Evolutionary conservation across 495 filamentous ascomycete genomes (phyloP).

Genomic region (Physcia stellaris): DNA sequence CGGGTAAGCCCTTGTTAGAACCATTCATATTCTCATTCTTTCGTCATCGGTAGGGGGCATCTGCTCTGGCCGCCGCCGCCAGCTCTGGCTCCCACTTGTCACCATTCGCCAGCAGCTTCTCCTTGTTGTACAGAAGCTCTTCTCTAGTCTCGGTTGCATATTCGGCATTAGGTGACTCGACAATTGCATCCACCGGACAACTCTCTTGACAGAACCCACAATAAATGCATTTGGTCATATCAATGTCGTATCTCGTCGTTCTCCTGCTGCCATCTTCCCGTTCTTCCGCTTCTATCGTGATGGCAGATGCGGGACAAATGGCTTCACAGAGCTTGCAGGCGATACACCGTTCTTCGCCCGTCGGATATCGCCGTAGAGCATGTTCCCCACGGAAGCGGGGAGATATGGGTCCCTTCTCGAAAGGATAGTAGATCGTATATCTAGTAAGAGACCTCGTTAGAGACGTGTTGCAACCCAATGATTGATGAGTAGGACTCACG

Average conservation of each 20-base stretch:
- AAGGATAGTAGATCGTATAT: slow-evolving; percentile 97
- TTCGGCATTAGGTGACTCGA: slow-evolving; percentile 92
- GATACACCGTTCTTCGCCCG: slow-evolving; percentile 96
- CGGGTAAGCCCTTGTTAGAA: too few species aligned
- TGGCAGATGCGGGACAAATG: slow-evolving; percentile 90
- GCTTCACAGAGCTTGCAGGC: slow-evolving; percentile 99
- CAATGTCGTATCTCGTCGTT: slow-evolving; percentile 96
- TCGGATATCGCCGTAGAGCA: slow-evolving; percentile 86
- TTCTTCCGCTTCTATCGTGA: slow-evolving; percentile 98
- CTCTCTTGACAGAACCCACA: slow-evolving; percentile 99
- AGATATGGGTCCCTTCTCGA: slow-evolving; percentile 97
- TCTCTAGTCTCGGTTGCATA: slow-evolving; percentile 96
- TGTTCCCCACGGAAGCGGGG: slow-evolving; percentile 96
- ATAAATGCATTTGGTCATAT: slow-evolving; percentile 99
- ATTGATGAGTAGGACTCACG: slow-evolving; percentile 46
- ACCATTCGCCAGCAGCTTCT: slow-evolving; percentile 78
- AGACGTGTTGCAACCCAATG: slow-evolving; percentile 1
- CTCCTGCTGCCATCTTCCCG: slow-evolving; percentile 86
- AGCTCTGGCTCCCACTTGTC: slow-evolving; percentile 99
- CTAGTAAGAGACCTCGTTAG: slow-evolving; percentile 33
- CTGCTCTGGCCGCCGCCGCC: slow-evolving; percentile 77
- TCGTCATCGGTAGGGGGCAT: slow-evolving; percentile 71
- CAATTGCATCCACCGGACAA: slow-evolving; percentile 96
- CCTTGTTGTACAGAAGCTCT: slow-evolving; percentile 97
- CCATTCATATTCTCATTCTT: too few species aligned